Evolutionary conservation across 2,329 filamentous ascomycete species (phyloP).

Genomic region (Boeremia lycopersici): DNA sequence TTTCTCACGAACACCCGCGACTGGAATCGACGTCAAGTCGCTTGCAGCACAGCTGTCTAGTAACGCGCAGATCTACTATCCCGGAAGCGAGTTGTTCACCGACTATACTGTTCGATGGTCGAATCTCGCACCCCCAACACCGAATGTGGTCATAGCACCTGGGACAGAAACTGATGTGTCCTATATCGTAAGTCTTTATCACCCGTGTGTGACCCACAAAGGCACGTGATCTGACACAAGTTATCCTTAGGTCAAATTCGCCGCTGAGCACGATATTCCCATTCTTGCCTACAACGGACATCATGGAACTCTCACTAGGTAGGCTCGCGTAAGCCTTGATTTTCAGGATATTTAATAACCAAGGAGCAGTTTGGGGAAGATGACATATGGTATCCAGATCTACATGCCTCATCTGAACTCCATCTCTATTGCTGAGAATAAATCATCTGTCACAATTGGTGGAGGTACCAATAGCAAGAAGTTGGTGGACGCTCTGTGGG

Average conservation of each 20-base stretch:
- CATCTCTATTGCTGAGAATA: constrained; percentile 52
- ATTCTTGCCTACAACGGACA: constrained; percentile 61
- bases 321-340: neutral
- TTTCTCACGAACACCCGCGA: constrained; percentile 17
- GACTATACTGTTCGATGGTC: constrained; percentile 26
- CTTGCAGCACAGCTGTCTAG: constrained; percentile 24
- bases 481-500: constrained; percentile 58
- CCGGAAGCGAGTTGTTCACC: constrained; percentile 20
- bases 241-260: constrained; percentile 52
- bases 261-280: constrained; percentile 54
- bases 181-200: constrained; percentile 22
- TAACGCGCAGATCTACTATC: constrained; percentile 23
- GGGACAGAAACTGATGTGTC: constrained; percentile 29
- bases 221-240: neutral
- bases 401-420: constrained; percentile 53
- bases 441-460: constrained; percentile 55
- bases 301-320: constrained; percentile 55
- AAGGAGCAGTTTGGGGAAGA: constrained; percentile 51
- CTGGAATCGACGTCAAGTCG: constrained; percentile 23
- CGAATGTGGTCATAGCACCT: constrained; percentile 25
- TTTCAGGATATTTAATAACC: neutral
- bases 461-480: constrained; percentile 56
- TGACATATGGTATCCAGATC: constrained; percentile 60
- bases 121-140: constrained; percentile 25
- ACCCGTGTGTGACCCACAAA: neutral